A percentile compares a stretch with the other conserved stretches of the same genome.
These are phyloP conservation scores for Podospora appendiculata DNA, from an alignment of 495 filamentous ascomycete species.

Conservation along the genomic window DNA sequence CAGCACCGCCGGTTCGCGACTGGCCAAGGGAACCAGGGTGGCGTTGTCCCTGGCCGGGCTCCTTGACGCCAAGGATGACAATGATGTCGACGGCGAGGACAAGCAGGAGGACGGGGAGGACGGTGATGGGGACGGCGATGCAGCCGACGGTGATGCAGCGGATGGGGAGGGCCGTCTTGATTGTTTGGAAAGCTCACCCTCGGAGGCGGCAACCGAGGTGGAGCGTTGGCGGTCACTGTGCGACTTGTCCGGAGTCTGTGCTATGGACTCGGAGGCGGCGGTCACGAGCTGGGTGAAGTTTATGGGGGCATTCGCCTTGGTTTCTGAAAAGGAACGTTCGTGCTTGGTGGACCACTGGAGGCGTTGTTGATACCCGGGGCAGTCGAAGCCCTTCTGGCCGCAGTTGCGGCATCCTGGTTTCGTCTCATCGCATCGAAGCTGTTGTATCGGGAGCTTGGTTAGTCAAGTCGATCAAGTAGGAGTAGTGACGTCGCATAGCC, in stretches of 20 bases:
- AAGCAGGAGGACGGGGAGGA: not conserved
- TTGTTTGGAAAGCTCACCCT: no score
- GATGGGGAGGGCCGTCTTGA: not conserved
- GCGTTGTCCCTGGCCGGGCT: not conserved
- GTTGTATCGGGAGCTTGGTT: not conserved
- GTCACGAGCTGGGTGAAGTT: slow-evolving; percentile 25
- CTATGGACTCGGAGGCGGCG: slow-evolving; percentile 24
- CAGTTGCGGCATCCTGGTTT: slow-evolving; percentile 25
- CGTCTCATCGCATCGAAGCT: slow-evolving; percentile 27
- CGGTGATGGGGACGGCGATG: slow-evolving; percentile 2
- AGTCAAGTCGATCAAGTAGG: no score
- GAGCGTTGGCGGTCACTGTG: not conserved
- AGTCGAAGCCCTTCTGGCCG: slow-evolving; percentile 20
- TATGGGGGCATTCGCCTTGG: slow-evolving; percentile 13
- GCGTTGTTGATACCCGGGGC: slow-evolving; percentile 28
- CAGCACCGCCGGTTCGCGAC: not conserved
- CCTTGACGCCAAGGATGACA: no score
- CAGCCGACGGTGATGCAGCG: not conserved
- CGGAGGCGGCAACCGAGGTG: not conserved
- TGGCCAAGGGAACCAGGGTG: not conserved
- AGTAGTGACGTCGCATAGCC: no score
- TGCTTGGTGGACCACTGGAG: slow-evolving; percentile 30
- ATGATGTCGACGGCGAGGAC: not conserved
- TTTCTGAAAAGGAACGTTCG: slow-evolving; percentile 11
- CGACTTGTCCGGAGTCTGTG: not conserved